Base-by-base conservation (phyloP, 179 eudicot genomes). In the Corrigiola litoralis region DNA sequence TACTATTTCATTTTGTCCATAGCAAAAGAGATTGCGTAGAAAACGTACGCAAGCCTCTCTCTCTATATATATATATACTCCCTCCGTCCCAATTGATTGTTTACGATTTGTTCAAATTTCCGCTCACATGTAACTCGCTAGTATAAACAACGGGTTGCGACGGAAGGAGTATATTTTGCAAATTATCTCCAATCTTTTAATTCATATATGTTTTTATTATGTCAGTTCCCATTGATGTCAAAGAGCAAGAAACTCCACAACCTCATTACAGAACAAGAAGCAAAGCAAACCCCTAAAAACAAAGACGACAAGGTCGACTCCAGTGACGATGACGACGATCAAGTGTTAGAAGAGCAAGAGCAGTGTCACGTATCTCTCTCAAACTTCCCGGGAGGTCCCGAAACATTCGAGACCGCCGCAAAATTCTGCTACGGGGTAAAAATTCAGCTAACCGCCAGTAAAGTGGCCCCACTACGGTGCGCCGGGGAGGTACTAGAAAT, bases 391-490 rank as follows among this genome's bases (percentile, higher is more conserved):
- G 99, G 99, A 27, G 96, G 99, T 16, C 74, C 91, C 0, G 87
- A 81, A 20, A 51, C 94, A 0, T 94, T 94, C 33, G 97, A 94
- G 74, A 61, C 75, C 32, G 97, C 99, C 2, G 97, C 97, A 3
- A 94, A 94, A 78, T 94, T 90, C 84, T 94, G 97, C 62, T 94
- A 94, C 80, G 89, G 94, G 18, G 96, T 90, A 16, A 94, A 84
- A 61, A 80, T 86, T 27, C 94, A 86, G 25, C 72, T 90, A 5
- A 68, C 87, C 24, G 75, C 97, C 25, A 51, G 75, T 2, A 90
- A 77, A 73, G 94, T 56, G 10, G 95, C 81, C 18, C 80, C 89
- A 0, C 88, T 94, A 52, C 96, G 97, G 18, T 94, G 99, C 72
- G 97, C 97, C 57, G 97, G 82, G 0, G 97, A 94, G 58, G 69